Percentiles rank a stretch among this genome's conserved stretches.
Evolutionary conservation across 2,329 filamentous ascomycete genomes (phyloP).

Genomic region (Fusarium cicatricum): DNA sequence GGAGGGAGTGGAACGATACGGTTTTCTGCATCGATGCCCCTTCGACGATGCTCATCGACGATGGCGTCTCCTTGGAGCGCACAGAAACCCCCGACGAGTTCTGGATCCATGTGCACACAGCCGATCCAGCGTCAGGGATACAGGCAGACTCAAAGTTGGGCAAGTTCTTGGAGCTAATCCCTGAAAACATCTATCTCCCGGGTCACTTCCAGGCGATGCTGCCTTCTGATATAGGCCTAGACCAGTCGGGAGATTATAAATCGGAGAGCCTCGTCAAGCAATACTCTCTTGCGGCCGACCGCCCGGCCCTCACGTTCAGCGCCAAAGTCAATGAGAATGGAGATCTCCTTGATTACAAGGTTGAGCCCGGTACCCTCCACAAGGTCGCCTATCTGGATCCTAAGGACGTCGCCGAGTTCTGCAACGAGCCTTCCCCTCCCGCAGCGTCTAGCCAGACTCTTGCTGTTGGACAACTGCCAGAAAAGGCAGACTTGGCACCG

Average conservation of each 20-base stretch:
- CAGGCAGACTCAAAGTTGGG: constrained; percentile 64
- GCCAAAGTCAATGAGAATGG: constrained; percentile 63
- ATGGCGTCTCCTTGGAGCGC: constrained; percentile 76
- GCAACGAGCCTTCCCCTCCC: constrained; percentile 47
- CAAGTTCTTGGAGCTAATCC: constrained; percentile 67
- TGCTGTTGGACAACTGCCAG: constrained; percentile 40
- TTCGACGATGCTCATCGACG: constrained; percentile 76
- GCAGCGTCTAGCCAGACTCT: constrained; percentile 38
- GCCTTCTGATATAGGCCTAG: constrained; percentile 47
- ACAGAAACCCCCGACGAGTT: constrained; percentile 62
- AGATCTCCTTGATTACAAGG: constrained; percentile 60
- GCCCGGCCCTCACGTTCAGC: constrained; percentile 69
- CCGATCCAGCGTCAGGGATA: constrained; percentile 79
- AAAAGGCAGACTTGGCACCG: constrained; percentile 26
- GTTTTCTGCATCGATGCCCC: constrained; percentile 78
- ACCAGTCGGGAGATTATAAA: constrained; percentile 42
- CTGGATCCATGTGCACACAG: constrained; percentile 82
- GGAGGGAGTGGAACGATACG: constrained; percentile 66
- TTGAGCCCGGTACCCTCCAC: constrained; percentile 62
- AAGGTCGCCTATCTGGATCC: constrained; percentile 67
- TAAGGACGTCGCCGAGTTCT: constrained; percentile 55
- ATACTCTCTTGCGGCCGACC: constrained; percentile 62
- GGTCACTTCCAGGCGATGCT: constrained; percentile 68
- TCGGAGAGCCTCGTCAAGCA: constrained; percentile 54
- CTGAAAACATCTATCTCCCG: constrained; percentile 67